Evolutionary conservation across 768 basidiomycete genomes (phyloP), one percentile per base, ranked within the genome.

Genomic region (Russula virescens): DNA sequence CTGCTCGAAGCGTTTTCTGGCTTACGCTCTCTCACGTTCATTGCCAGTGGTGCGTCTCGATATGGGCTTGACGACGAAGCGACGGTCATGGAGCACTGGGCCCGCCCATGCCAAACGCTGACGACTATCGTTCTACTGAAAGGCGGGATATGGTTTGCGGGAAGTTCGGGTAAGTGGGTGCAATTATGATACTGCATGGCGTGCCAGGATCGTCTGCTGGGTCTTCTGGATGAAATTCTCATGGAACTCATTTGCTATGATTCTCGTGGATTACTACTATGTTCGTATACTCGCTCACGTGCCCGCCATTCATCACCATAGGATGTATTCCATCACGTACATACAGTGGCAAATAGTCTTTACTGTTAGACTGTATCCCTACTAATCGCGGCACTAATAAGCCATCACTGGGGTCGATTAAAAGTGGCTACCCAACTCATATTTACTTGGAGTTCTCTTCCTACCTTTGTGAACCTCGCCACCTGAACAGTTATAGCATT

Each of bases 81-180:
- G 19, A 72, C 73, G 63, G 78, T 87, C 14, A 85, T 81, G n/a
- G 72, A 72, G 50, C 68, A 72, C 49, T 87, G 85, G 86, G 80
- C 81, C 58, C 66, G 70, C 23, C 78, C 79, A 25, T 87, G 86
- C 70, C 82, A 83, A 4, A 83, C 84, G 0, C 74, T 87, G 34
- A 76, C 76, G 61, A 86, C 86, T 0, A 83, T 88, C 57, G 85
- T 88, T 18, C 72, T 88, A 0, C 85, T 86, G 0, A 77, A 78
- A 61, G 86, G 86, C 2, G 72, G 79, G 56, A 80, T 86, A 8
- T 88, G 86, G 86, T 85, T 84, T 56, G 61, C 66, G 58, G 67
- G 63, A 56, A 68, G 52, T 60, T 67, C 50, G 65, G 70, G 48
- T 55, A 64, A 42, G 31, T 62, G 61, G 61, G 55, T 35, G 23